A percentile compares a stretch with the other conserved stretches of the same genome.
Evolutionary conservation across 2,329 filamentous ascomycete species (phyloP).

Genomic region (Arthrobotrys pseudoclavata): DNA sequence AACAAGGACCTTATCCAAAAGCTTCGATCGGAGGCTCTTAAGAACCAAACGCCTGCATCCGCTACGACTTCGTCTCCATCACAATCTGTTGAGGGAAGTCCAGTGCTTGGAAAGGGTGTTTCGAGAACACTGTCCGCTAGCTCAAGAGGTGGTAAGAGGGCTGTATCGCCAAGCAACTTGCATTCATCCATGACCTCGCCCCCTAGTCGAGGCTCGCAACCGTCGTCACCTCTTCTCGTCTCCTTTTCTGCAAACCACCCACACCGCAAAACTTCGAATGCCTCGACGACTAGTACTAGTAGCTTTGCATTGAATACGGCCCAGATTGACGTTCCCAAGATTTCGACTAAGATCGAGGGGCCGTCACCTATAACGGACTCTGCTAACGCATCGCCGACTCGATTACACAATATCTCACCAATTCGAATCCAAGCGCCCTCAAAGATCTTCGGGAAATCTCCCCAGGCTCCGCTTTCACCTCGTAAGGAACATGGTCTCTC

Average conservation of each 20-base stretch:
- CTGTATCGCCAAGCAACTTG: slow-evolving; percentile 85
- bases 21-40: slow-evolving; percentile 89
- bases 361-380: slow-evolving; percentile 61
- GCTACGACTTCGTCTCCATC: slow-evolving; percentile 65
- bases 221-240: slow-evolving; percentile 91
- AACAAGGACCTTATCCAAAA: slow-evolving; percentile 99
- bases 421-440: slow-evolving; percentile 58
- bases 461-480: slow-evolving; percentile 66
- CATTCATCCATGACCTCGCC: slow-evolving; percentile 81
- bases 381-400: slow-evolving; percentile 72
- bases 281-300: slow-evolving; percentile 69
- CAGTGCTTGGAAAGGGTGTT: slow-evolving; percentile 75
- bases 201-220: slow-evolving; percentile 85
- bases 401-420: slow-evolving; percentile 69
- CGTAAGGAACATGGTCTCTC: slow-evolving; percentile 59
- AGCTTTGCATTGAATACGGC: slow-evolving; percentile 70
- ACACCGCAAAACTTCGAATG: slow-evolving; percentile 83
- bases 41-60: slow-evolving; percentile 72
- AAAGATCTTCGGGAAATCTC: slow-evolving; percentile 65
- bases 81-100: slow-evolving; percentile 78
- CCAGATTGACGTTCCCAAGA: slow-evolving; percentile 71
- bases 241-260: slow-evolving; percentile 88
- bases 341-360: slow-evolving; percentile 68
- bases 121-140: slow-evolving; percentile 80
- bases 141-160: slow-evolving; percentile 83